phyloP scores from a whole-genome alignment of 257 asterid genomes.

The Gentiana dahurica region DNA sequence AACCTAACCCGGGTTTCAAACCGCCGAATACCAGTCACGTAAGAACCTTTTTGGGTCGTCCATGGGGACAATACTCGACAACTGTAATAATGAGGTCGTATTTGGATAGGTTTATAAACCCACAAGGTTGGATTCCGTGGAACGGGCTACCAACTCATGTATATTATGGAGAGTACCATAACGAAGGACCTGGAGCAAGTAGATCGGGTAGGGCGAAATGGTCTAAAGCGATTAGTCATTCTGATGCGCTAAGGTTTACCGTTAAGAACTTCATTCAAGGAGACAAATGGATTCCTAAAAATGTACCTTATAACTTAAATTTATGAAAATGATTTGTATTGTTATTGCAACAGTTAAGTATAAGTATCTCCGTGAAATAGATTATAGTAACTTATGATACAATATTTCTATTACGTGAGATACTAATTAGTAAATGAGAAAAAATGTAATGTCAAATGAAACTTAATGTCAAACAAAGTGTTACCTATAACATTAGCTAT shows the following conservation, averaged over 20 bases:
- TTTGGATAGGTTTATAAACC: constrained; percentile 17
- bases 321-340: no score
- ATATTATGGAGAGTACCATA: background rate
- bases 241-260: background rate
- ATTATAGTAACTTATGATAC: no score
- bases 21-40: background rate
- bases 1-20: no score
- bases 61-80: constrained; percentile 24
- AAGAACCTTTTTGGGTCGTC: constrained; percentile 11
- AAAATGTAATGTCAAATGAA: no score
- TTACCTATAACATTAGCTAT: no score
- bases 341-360: no score
- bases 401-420: no score
- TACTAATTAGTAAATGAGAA: no score
- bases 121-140: constrained; percentile 20
- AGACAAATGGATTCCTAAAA: constrained; percentile 6
- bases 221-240: background rate
- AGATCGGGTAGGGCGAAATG: constrained; percentile 1
- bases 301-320: background rate
- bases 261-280: constrained; percentile 8
- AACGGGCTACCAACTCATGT: background rate
- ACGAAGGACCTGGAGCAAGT: background rate
- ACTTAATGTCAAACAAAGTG: no score
- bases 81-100: constrained; percentile 16
- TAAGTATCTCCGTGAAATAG: no score